These are phyloP conservation scores for Aspergillus pseudotamarii DNA, from an alignment of 2,329 filamentous ascomycete species.

Conservation along the genomic window DNA sequence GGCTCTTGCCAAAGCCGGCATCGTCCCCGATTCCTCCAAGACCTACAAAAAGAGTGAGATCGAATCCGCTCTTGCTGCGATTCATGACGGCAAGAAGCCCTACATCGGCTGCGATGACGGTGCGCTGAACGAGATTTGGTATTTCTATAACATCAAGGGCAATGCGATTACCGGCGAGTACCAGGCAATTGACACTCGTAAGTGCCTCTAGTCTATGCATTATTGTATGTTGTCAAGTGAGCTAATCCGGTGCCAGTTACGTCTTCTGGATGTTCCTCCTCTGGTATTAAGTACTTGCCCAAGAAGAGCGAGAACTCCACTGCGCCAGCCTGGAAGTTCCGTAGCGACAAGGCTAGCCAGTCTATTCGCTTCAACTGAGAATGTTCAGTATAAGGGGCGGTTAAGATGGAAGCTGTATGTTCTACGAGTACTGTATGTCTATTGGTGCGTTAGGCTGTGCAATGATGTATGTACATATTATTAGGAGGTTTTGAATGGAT, in stretches of 20 bases:
- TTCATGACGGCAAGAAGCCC: constrained; percentile 53
- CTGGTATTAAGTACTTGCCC: constrained; percentile 66
- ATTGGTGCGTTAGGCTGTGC: background rate
- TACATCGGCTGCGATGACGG: constrained; percentile 55
- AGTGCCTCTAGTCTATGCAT: constrained; percentile 19
- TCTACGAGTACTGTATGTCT: background rate
- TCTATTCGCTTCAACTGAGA: constrained; percentile 4
- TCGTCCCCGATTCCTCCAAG: constrained; percentile 51
- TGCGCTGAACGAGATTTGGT: constrained; percentile 59
- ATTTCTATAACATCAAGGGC: constrained; percentile 55
- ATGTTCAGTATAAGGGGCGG: background rate
- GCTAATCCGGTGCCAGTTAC: constrained; percentile 23
- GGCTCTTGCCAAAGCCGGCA: constrained; percentile 59
- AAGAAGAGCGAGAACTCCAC: constrained; percentile 42
- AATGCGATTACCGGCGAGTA: constrained; percentile 65
- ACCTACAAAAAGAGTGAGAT: constrained; percentile 58
- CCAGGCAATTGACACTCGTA: constrained; percentile 55
- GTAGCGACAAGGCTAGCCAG: background rate
- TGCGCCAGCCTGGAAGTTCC: background rate
- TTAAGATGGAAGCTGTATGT: background rate
- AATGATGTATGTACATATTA: background rate
- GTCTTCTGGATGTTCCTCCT: constrained; percentile 62
- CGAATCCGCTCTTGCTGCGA: constrained; percentile 51
- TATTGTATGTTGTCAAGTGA: background rate
- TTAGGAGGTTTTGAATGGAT: background rate